Base-by-base conservation (phyloP, 176 grass and related monocot genomes). In the Carex parvula region DNA sequence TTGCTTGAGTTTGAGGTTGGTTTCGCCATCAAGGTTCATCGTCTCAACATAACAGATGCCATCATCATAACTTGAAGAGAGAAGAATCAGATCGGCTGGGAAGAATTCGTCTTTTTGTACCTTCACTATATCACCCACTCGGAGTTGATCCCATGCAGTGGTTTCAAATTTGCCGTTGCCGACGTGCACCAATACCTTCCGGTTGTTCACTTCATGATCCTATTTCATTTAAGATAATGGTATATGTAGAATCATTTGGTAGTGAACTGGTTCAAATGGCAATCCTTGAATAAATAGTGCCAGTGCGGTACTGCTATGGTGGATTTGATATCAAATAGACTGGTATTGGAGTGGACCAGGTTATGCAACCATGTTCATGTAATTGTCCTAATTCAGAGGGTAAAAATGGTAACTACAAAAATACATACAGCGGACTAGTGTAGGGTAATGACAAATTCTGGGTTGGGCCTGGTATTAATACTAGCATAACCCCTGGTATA, bases 31-130 rank as follows among this genome's bases (percentile, higher is more conserved):
- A 41, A 99, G 91, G 73, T 99, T 99, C 88, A 92, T 94, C 8
- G 97, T 99, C 90, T 99, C 97, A 69, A 99, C 97, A 85, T 99
- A 99, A 81, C 97, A 99, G 56, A 96, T 92, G 48, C 90, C 97
- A 81, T 99, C 93, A 1, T 91, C 87, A 89, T 96, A 96, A 81
- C 91, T 94, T 66, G 97, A 99, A 72, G 93, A 99, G 87, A 99
- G 93, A 55, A 99, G 91, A 88, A 96, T 85, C 84, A 99, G 91
- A 63, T 99, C 97, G 73, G 97, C 91, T 6, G 97, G 97, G 83
- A 99, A 99, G 81, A 96, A 99, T 71, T 86, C 85, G 84, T 99
- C 97, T 81, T 96, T 96, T 87, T 92, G 91, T 90, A 99, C 91
- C 88, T 96, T 99, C 60, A 99, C 90, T 86, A 99, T 88, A 89